Evolutionary conservation across 257 asterid species (phyloP), one percentile per base, ranked within the genome.

Genomic region (Paraleonurus japonicus): DNA sequence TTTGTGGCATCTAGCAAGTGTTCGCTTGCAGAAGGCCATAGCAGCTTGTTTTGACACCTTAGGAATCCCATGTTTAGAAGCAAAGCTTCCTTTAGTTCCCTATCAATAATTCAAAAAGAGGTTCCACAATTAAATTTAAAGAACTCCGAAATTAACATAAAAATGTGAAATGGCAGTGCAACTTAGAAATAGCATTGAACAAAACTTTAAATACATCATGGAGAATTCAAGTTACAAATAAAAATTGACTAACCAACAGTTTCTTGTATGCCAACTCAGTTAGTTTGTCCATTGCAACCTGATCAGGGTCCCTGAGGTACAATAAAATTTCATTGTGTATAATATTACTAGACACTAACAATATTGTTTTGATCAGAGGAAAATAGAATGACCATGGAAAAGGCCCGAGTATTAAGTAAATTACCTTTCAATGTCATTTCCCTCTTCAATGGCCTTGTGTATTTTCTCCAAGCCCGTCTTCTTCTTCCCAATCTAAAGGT

Each of bases 31-130:
- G 84, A 89, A 95, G 53, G 89, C 81, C 85, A 89, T 69, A 30
- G 98, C 95, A 67, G 81, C 90, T 64, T 81, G 98, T 67, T 81
- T 89, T 7, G 96, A 80, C 72, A 95, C 95, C 89, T 85, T 90
- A 19, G 92, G 66, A 75, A 92, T 81, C 79, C 98, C 98, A 54
- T 70, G 80, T 84, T 92, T 92, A 62, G 92, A 75, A 69, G 97
- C 97, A 61, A 66, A 87, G 73, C 87, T 84, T 76, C 95, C 87
- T 69, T 86, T 86, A 76, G 98, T 95, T 61, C 98, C 96, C 99
- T 95, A 94, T 71, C 69, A 82, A 79, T 68, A 77, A 71, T 76
- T 81, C 66, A 76, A 73, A 76, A 57, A 47, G 37, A 69, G 12
- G 30, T 60, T 47, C 32, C 43, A 54, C 53, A 9, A 65, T 61